Base-by-base conservation (phyloP, 1,139 yeast genomes). In the Blastobotrys persicus region DNA sequence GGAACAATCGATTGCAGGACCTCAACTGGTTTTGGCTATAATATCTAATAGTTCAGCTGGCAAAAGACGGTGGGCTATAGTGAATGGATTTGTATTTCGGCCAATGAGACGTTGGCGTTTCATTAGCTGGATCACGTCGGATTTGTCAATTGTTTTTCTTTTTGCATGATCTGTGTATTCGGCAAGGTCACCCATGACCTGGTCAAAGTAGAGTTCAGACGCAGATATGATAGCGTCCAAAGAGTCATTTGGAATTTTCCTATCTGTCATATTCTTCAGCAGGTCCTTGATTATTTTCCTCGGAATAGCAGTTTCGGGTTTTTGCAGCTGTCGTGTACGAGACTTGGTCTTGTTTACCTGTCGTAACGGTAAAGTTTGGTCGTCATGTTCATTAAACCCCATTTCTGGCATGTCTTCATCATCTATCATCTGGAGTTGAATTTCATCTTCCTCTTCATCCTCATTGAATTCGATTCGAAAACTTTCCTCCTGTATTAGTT, bases 161-260 rank as follows among this genome's bases (percentile, higher is more conserved):
- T 56, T 56, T 14, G 65, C 61, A 45, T 66, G 70, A 9, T 49
- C 50, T 0, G 70, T 59, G 47, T 63, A 66, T 1, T 64, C 62
- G 2, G 55, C 51, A 17, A 67, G 47, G 48, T 65, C 70, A 3
- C 45, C 50, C 9, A 61, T 48, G 1, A 52, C 53, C 48, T 63
- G 67, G 17, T 54, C 60, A 42, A 67, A 62, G 50, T 57, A 67
- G 34, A 31, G 44, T 14, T 65, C 58, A 1, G 68, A 59, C 2
- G 60, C 62, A 1, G 52, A 52, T 17, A 59, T 44, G 7, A 67
- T 49, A 5, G 59, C 59, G 7, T 61, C 62, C n/a, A 65, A 45
- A 3, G 63, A 62, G 19, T 57, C 62, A 19, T 19, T 19, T 3
- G 58, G 48, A 1, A 58, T 51, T 6, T 63, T 32, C 11, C 52